A percentile compares a stretch with the other conserved stretches of the same genome.
Conservation (phyloP, 306 rosid species). For the Prunus mume region DNA sequence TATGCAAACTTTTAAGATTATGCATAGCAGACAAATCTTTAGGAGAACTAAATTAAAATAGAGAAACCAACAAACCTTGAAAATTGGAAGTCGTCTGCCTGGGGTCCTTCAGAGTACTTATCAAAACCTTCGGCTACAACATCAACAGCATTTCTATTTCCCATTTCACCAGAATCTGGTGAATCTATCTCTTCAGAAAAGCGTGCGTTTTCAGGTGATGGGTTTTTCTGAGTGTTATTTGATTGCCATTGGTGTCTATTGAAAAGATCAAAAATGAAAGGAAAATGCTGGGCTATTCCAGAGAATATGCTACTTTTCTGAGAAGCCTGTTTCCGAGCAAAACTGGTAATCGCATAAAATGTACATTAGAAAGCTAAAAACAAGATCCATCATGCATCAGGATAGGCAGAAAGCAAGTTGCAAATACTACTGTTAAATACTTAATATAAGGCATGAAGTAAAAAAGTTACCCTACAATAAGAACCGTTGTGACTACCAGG, state of each 20-base stretch:
- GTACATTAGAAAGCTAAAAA: constrained; percentile 13
- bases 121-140: constrained; percentile 31
- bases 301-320: constrained; percentile 59
- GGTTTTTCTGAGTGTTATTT: constrained; percentile 33
- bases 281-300: constrained; percentile 71
- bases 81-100: constrained; percentile 33
- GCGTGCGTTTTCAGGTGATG: constrained; percentile 23
- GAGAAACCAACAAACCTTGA: constrained; percentile 47
- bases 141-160: constrained; percentile 30
- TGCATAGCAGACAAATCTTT: not conserved
- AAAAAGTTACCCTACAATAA: constrained; percentile 63
- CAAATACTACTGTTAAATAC: not conserved
- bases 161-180: constrained; percentile 26
- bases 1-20: not conserved
- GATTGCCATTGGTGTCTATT: constrained; percentile 36
- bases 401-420: not conserved
- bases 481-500: constrained; percentile 68
- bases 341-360: constrained; percentile 38
- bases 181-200: constrained; percentile 29
- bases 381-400: not conserved
- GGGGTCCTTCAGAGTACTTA: constrained; percentile 27
- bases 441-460: not conserved
- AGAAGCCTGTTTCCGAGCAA: constrained; percentile 38
- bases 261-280: constrained; percentile 62
- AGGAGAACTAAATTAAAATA: constrained; percentile 13